Conservation (phyloP, 139 green algal species). For the Limnomonas spitsbergensis region DNA sequence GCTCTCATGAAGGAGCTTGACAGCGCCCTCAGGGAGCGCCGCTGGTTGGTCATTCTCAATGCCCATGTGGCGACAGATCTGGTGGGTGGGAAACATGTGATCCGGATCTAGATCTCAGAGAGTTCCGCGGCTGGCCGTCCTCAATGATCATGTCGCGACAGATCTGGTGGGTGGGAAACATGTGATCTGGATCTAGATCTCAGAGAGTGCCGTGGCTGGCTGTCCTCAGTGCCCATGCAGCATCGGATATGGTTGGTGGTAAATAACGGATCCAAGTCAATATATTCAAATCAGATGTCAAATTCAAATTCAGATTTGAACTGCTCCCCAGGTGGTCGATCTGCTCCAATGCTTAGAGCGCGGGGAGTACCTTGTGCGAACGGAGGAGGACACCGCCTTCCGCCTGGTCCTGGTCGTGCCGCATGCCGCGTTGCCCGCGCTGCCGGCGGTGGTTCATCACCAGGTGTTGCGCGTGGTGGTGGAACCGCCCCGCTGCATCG, state of each 20-base stretch:
- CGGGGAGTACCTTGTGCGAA: background rate
- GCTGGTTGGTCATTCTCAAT: constrained; percentile 12
- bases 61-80: constrained; percentile 9
- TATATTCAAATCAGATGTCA: too few relatives aligned
- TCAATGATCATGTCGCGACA: too few relatives aligned
- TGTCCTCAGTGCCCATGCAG: too few relatives aligned
- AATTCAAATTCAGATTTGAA: too few relatives aligned
- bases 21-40: background rate
- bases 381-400: constrained; percentile 6
- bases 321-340: background rate
- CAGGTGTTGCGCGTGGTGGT: background rate
- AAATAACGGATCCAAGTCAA: too few relatives aligned
- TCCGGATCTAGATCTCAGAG: background rate
- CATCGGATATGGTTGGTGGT: too few relatives aligned
- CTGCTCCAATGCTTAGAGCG: background rate
- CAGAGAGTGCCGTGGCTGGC: too few relatives aligned
- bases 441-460: too few relatives aligned
- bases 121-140: background rate
- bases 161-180: too few relatives aligned
- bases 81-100: background rate
- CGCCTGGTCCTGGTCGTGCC: constrained; percentile 6
- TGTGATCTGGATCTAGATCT: too few relatives aligned
- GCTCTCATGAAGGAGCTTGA: background rate
- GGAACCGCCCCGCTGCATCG: background rate
- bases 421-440: background rate